These are phyloP conservation scores for Euphorbia lathyris DNA, from an alignment of 345 rosid species.

Conservation along the genomic window DNA sequence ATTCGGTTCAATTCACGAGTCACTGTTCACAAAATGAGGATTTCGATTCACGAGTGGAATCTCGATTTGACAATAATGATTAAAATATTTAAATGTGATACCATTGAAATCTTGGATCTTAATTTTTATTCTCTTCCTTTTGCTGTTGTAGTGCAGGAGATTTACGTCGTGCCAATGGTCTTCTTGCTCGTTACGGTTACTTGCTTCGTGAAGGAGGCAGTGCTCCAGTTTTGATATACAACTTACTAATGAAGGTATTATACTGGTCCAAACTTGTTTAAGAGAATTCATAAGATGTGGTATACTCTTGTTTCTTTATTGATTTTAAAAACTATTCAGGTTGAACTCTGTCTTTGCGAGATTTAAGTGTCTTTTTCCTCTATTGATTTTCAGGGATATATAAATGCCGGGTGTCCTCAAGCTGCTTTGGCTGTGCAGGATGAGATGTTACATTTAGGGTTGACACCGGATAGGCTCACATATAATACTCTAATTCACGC, in stretches of 20 bases:
- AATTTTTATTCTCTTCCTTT: conserved; percentile 17
- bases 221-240: conserved; percentile 49
- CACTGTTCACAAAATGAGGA: no score
- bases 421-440: conserved; percentile 46
- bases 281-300: not conserved
- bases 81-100: no score
- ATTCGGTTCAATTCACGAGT: no score
- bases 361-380: not conserved
- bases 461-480: conserved; percentile 62
- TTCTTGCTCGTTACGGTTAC: conserved; percentile 64
- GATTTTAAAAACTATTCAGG: not conserved
- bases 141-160: conserved; percentile 75
- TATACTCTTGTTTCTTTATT: not conserved
- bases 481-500: conserved; percentile 65
- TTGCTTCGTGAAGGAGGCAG: conserved; percentile 51
- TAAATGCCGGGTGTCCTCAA: conserved; percentile 49
- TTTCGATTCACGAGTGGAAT: no score
- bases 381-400: conserved; percentile 48
- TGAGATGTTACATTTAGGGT: conserved; percentile 46
- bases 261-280: conserved; percentile 9
- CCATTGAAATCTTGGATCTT: not conserved
- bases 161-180: conserved; percentile 73
- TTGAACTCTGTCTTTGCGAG: not conserved
- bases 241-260: conserved; percentile 72
- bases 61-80: no score